Evolutionary conservation across 164 flowering plant genomes (phyloP).

Genomic region (Sextonia rubra): DNA sequence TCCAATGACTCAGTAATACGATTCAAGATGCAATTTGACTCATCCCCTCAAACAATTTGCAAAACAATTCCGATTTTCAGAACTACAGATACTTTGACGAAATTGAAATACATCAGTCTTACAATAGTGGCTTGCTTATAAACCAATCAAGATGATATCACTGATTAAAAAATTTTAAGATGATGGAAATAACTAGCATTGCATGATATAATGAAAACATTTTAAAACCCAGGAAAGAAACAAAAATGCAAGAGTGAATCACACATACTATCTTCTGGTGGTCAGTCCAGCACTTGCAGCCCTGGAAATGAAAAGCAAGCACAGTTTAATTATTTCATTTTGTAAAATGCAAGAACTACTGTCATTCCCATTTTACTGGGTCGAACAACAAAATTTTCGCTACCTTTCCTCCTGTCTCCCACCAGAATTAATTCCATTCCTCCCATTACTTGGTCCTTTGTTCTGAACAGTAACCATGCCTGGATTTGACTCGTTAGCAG

Average conservation of each 20-base stretch:
- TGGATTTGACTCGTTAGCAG: slow-evolving; percentile 40
- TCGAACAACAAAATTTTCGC: not conserved
- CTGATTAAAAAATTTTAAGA: no score
- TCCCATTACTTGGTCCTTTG: slow-evolving; percentile 38
- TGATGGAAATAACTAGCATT: no score
- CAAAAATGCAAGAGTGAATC: no score
- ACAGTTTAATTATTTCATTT: not conserved
- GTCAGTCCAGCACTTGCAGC: slow-evolving; percentile 28
- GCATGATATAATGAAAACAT: no score
- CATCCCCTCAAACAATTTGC: no score
- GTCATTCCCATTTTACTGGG: not conserved
- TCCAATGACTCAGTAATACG: no score
- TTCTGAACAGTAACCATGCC: slow-evolving; percentile 22
- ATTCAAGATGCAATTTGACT: no score
- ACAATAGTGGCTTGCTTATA: no score
- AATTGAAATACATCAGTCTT: no score
- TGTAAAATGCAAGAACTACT: not conserved
- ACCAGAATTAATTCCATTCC: slow-evolving; percentile 30
- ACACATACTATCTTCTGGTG: slow-evolving; percentile 45
- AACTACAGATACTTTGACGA: no score
- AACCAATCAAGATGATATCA: no score
- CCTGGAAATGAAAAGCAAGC: slow-evolving; percentile 36
- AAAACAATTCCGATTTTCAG: no score
- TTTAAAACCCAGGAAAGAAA: not conserved
- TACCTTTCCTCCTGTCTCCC: slow-evolving; percentile 71